Base-by-base conservation (phyloP, 2,329 filamentous ascomycete genomes). In the Coniochaeta sp. region DNA sequence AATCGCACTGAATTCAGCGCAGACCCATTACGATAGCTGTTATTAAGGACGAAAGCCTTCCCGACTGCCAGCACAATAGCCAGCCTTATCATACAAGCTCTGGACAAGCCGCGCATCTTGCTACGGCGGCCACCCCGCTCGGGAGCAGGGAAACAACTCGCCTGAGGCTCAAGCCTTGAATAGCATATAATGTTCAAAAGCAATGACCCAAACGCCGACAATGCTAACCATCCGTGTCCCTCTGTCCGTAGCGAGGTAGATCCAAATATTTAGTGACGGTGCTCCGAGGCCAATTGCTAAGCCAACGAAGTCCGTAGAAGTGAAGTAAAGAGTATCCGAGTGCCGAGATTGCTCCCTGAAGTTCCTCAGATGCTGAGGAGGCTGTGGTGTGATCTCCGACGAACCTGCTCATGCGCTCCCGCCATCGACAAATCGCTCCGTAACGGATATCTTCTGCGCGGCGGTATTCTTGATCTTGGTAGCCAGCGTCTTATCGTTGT, bases 401-500 rank as follows among this genome's bases (percentile, higher is more conserved):
- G 22, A 3, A 14, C 14, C 19, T n/a, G 34, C 17, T 58, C 38
- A 58, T 44, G n/a, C 22, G 17, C 6, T 19, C 19, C 38, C 52
- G 17, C 60, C 63, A 38, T 63, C 61, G 0, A 60, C 55, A 52
- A 77, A 77, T 36, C 76, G 75, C 67, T 77, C 89, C 72, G 75
- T 74, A 66, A 83, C 76, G 44, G 76, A 70, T 34, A 84, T 69
- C 62, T 86, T 82, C 71, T 89, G 90, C 26, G 88, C 89, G 31
- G 87, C 92, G 71, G 96, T 79, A 28, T 82, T 81, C 71, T 84
- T 85, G 64, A 98, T 81, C 72, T 87, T 95, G 60, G 83, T 82
- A 8, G 86, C 81, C 63, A 98, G 78, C 61, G 84, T 83, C 64
- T 87, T 86, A 34, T 82, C 80, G 31, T 78, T 73, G 70, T 93